Evolutionary conservation across 805 yeast species (phyloP), one percentile per base, ranked within the genome.

Genomic region (Blastobotrys americana): DNA sequence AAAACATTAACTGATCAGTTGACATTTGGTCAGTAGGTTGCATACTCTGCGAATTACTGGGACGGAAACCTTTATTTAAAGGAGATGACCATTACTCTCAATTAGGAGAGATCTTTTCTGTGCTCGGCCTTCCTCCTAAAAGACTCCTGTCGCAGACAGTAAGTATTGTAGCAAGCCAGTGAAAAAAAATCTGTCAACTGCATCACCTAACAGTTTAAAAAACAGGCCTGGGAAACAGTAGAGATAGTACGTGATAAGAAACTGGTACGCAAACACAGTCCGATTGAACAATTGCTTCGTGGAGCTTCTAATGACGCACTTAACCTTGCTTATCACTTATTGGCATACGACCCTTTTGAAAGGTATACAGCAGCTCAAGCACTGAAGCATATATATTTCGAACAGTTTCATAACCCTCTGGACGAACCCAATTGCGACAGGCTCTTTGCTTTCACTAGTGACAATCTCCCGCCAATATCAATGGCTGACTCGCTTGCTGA

Each of bases 1-100:
- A 34, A 28, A 40, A n/a, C 28, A 56, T 58, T 44, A 56, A 55
- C 41, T 50, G 51, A 37, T 61, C 73, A 19, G 82, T 89, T 39
- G 97, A 89, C 61, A 70, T 89, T 69, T 89, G 97, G 97, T 88
- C 96, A 0, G 77, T 82, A 6, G 97, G 97, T 1, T 89, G 97
- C 58, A 87, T 89, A 6, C 64, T 88, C 48, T 95, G 82, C 2
- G 97, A 89, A 61, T 68, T 89, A 40, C 84, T 83, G 51, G 85
- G 87, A 0, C 69, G 96, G 48, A 73, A 72, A 55, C 95, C 96
- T 1, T 60, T 87, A 13, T 88, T 89, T 59, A 76, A 78, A 41
- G 97, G 96, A 0, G 75, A 74, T 46, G 80, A 79, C 60, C 80
- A 81, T 46, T 54, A 76, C 48, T 82, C 82, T 50, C 97, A 89